phyloP scores from a whole-genome alignment of 305 asterid species.

The Solanum hybrid region DNA sequence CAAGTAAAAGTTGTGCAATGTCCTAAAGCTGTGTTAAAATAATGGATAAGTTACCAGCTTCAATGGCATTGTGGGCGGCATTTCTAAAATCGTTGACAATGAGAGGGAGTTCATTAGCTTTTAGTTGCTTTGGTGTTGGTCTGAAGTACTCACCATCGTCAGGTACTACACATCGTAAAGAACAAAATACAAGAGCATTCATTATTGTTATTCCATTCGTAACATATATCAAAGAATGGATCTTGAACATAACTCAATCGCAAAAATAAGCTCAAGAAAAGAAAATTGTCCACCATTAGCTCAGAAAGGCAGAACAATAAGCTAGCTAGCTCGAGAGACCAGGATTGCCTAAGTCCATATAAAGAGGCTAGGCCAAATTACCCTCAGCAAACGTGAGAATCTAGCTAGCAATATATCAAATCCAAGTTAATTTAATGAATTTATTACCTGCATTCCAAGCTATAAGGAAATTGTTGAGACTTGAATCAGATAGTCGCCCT shows the following conservation, averaged over 20 bases:
- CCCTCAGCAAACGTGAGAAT: neutral
- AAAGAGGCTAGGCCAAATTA: neutral
- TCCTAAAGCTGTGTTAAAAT: neutral
- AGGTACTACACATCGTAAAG: neutral
- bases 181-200: neutral
- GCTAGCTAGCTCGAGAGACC: neutral
- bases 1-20: neutral
- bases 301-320: neutral
- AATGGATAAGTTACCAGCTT: slow-evolving; percentile 29
- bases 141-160: slow-evolving; percentile 10
- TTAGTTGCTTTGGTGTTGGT: slow-evolving; percentile 28
- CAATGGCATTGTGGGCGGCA: slow-evolving; percentile 46
- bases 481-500: slow-evolving; percentile 21
- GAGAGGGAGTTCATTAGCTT: slow-evolving; percentile 22
- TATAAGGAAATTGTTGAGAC: neutral
- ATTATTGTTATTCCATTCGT: neutral
- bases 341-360: neutral
- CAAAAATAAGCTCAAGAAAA: neutral
- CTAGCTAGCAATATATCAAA: neutral
- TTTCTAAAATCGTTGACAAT: slow-evolving; percentile 31
- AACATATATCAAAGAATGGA: neutral
- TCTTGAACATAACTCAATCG: neutral
- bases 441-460: slow-evolving; percentile 5
- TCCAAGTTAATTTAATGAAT: neutral
- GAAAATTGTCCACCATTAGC: neutral